Base-by-base conservation (phyloP, 1,284 basidiomycete species). In the Melampsora americana region DNA sequence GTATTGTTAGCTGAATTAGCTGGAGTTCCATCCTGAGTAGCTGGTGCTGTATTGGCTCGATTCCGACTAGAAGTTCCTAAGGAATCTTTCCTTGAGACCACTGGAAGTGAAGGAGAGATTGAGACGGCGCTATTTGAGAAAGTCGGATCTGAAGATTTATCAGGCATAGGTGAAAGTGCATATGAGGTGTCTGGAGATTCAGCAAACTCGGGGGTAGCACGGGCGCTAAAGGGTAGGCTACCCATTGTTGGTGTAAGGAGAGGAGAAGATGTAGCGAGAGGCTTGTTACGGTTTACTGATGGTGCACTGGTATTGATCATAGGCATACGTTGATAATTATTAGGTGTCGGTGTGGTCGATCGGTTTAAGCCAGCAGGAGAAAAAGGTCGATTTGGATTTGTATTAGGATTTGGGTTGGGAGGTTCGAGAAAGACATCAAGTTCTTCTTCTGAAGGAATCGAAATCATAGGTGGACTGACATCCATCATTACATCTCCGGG, bases 301-400 rank as follows among this genome's bases (percentile, higher is more conserved):
- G 30, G 20, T 32, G 35, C 46, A 50, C 53, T 60, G 18, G 32
- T 59, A 48, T 46, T 72, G 32, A 61, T 20, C 6, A 64, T 46
- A 12, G 60, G 46, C 18, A 64, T 5, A 7, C 62, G 70, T 20
- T 72, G 61, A 16, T 64, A 66, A 4, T 61, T 64, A 30, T 42
- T 66, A 12, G 71, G 71, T 9, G 64, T 74, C 2, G 71, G 71
- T 35, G 71, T 74, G 20, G 30, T 66, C 0, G 64, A 66, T 32
- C 71, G 64, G n/a, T 74, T 74, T 35, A 39, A 66, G 28, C 16
- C 46, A 20, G 71, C 64, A n/a, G 71, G 71, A 18, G 71, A 74
- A 56, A 74, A 66, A 11, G 71, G 71, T 3, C 71, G 62, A 32
- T 74, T 72, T 11, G 61, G 70, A 50, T 72, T 72, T 0, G 70